Base-by-base conservation (phyloP, 108 stramenopile genomes). In the Skeletonema marinoi region DNA sequence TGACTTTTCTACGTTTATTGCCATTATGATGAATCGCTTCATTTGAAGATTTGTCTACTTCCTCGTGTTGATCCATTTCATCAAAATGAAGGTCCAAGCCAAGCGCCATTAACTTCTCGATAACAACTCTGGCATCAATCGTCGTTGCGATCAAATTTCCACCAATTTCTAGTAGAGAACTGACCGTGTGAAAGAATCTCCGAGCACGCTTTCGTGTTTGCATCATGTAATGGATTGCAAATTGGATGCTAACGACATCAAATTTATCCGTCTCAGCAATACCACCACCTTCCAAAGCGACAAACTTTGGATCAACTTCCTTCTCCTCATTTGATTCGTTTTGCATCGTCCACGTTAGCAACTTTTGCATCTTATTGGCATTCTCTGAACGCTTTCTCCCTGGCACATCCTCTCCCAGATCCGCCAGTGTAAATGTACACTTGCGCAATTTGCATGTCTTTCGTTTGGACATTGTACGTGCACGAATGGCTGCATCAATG, bases 161-260 rank as follows among this genome's bases (percentile, higher is more conserved):
- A 6, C 98, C 97, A 51, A 91, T 78, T 32, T 93, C 91, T 8
- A 99, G 73, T 9, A 96, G 80, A 63, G 88, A 76, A 61, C 92
- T 91, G 5, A 98, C 95, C 9, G 96, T 95, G 30, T 89, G 85
- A 71, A 99, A 95, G 64, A 98, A 98, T 4, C 90, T 74, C 31
- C 88, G 36, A 5, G 98, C 96, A n/a, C 96, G 87, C 65, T 85
- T 79, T 58, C 86, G 66, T 6, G 93, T 91, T 13, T 90, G 86
- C 86, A 97, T 98, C 98, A 98, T 98, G 88, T 99, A 99, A 74
- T 99, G 99, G 68, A 99, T 91, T 8, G 99, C 98, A 84, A 99
- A 98, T 81, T 99, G 99, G 73, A 98, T 97, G 32, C 90, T 92
- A 3, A 97, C 96, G 5, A 98, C 91, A 83, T 98, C 97, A 75